phyloP scores from a whole-genome alignment of 345 rosid genomes.

The Fremontodendron californicum region DNA sequence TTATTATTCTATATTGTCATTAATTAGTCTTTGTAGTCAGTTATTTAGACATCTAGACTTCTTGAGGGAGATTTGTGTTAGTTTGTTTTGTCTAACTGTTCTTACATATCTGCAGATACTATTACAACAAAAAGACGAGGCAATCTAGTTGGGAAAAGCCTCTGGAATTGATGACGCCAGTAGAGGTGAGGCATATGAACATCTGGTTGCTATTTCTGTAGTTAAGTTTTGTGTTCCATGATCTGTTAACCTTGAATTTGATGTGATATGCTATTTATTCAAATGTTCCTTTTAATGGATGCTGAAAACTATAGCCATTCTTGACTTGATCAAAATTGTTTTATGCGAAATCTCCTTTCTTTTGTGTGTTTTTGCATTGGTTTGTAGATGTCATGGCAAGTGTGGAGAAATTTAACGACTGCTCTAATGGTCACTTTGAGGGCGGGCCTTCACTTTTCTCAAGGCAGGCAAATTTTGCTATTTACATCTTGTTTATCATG shows the following conservation, averaged over 20 bases:
- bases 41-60: neutral
- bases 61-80: neutral
- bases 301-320: constrained; percentile 23
- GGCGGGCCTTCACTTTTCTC: constrained; percentile 46
- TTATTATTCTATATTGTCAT: neutral
- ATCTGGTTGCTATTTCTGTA: neutral
- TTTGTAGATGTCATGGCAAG: constrained; percentile 50
- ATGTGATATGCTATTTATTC: constrained; percentile 13
- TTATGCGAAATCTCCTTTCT: constrained; percentile 34
- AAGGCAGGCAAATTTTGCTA: constrained; percentile 41
- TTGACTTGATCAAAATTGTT: constrained; percentile 28
- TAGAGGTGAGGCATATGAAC: constrained; percentile 63
- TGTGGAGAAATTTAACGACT: constrained; percentile 43
- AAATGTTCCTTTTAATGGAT: constrained; percentile 22
- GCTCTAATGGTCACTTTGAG: constrained; percentile 41
- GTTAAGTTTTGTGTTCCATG: constrained; percentile 2
- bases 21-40: neutral
- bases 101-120: constrained; percentile 54
- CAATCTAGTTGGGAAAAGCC: constrained; percentile 99
- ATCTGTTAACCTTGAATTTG: constrained; percentile 4
- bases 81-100: neutral
- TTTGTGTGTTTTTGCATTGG: constrained; percentile 41
- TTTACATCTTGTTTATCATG: constrained; percentile 24
- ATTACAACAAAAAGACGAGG: constrained; percentile 86
- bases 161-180: constrained; percentile 84